phyloP scores from a whole-genome alignment of 805 yeast species.

The Ogataea paraovalis region DNA sequence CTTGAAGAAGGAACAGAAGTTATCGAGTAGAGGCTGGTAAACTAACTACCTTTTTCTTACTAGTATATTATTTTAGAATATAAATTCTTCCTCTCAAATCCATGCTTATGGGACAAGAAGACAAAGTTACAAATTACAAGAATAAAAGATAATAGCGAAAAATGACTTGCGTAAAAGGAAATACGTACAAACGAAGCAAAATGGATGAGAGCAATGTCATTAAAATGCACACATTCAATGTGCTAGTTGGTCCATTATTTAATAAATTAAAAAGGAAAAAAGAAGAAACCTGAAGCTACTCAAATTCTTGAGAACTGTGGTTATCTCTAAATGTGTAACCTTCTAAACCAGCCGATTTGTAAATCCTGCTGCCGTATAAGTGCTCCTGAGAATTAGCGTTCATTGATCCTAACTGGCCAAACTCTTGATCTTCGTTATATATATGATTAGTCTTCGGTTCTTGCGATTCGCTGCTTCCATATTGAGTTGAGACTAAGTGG shows the following conservation, averaged over 20 bases:
- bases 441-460: no score
- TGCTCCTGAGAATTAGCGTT: background rate
- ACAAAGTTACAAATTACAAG: no score
- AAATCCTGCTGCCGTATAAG: background rate
- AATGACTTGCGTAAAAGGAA: no score
- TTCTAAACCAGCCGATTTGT: background rate
- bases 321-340: background rate
- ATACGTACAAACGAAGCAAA: no score
- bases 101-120: no score
- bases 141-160: no score
- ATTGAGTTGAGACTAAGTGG: background rate
- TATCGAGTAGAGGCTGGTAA: slow-evolving; percentile 54
- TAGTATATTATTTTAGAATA: background rate
- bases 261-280: background rate
- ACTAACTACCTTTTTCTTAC: background rate
- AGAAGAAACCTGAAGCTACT: background rate
- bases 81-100: no score
- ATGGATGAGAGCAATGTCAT: no score
- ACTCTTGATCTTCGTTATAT: no score
- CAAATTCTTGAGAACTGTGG: background rate
- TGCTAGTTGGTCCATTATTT: no score
- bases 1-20: slow-evolving; percentile 41
- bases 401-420: background rate
- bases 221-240: no score
- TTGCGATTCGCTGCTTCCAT: no score